Evolutionary conservation across 148 eudicot species (phyloP).

Genomic region (Linanthus parryae): DNA sequence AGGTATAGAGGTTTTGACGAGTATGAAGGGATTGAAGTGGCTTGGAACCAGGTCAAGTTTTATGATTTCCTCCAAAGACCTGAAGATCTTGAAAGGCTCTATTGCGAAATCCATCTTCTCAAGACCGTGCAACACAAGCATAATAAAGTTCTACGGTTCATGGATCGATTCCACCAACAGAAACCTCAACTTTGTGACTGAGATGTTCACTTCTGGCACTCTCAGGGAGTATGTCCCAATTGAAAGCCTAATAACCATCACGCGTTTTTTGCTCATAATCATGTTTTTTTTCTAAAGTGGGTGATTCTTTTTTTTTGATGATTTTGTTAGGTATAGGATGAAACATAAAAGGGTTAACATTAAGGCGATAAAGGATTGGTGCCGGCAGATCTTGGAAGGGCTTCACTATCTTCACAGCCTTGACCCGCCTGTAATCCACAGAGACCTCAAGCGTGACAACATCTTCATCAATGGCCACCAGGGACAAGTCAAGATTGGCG

Average conservation of each 20-base stretch:
- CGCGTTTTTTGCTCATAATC: too few relatives aligned
- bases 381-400: constrained; percentile 5
- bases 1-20: constrained; percentile 12
- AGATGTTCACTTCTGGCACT: constrained; percentile 17
- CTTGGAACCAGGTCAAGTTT: constrained; percentile 13
- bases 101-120: constrained; percentile 10
- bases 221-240: constrained; percentile 14
- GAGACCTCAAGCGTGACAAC: constrained; percentile 5
- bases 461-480: constrained; percentile 1
- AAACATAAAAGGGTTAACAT: constrained; percentile 1
- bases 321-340: not conserved
- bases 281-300: too few relatives aligned
- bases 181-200: constrained; percentile 12
- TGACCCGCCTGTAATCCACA: not conserved
- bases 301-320: not conserved
- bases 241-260: too few relatives aligned
- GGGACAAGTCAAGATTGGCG: constrained; percentile 1
- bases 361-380: constrained; percentile 3
- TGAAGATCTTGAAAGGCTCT: constrained; percentile 13
- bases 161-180: constrained; percentile 12
- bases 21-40: constrained; percentile 14
- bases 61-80: constrained; percentile 14
- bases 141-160: constrained; percentile 13
- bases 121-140: constrained; percentile 10
- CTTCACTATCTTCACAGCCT: not conserved